Percentiles rank a stretch among this genome's conserved stretches.
Conservation (phyloP, 352 stramenopile species). For the Globisporangium uncinulatum region DNA sequence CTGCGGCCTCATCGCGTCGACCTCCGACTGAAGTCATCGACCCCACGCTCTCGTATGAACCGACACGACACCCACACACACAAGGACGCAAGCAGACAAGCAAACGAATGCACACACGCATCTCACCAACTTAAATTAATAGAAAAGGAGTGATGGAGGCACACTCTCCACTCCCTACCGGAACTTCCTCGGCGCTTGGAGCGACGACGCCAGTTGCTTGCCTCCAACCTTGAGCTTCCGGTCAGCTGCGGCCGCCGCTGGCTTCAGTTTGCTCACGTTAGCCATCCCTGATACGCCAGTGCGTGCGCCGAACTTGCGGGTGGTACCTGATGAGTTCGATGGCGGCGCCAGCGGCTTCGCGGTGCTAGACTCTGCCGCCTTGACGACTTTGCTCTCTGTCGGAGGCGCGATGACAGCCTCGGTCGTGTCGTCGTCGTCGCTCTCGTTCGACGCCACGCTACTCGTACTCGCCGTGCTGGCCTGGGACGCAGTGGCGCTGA, state of each 20-base stretch:
- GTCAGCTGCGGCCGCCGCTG: slow-evolving; percentile 1
- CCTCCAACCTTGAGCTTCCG: slow-evolving; percentile 14
- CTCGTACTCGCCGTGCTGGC: slow-evolving; percentile 16
- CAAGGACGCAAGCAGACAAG: not conserved
- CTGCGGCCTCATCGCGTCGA: slow-evolving; percentile 48
- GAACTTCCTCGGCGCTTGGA: slow-evolving; percentile 14
- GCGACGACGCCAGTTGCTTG: slow-evolving; percentile 5
- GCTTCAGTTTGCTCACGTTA: slow-evolving; percentile 9
- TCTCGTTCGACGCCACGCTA: slow-evolving; percentile 11
- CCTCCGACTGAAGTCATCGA: not conserved
- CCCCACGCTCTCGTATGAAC: too few relatives aligned
- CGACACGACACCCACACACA: not conserved
- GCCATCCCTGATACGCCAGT: not conserved
- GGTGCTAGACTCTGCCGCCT: not conserved
- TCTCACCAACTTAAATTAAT: slow-evolving; percentile 9
- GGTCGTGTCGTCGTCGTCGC: slow-evolving; percentile 7
- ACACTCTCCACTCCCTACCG: slow-evolving; percentile 2
- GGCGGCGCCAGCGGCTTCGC: slow-evolving; percentile 3
- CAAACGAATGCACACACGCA: not conserved
- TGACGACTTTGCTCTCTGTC: not conserved
- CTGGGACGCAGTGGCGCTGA: slow-evolving; percentile 7
- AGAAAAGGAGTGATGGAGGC: not conserved
- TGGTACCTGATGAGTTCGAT: slow-evolving; percentile 5
- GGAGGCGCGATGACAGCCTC: not conserved
- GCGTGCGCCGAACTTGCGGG: slow-evolving; percentile 3